Evolutionary conservation across 176 grass and related monocot genomes (phyloP), one percentile per base, ranked within the genome.

Genomic region (Raddia distichophylla): DNA sequence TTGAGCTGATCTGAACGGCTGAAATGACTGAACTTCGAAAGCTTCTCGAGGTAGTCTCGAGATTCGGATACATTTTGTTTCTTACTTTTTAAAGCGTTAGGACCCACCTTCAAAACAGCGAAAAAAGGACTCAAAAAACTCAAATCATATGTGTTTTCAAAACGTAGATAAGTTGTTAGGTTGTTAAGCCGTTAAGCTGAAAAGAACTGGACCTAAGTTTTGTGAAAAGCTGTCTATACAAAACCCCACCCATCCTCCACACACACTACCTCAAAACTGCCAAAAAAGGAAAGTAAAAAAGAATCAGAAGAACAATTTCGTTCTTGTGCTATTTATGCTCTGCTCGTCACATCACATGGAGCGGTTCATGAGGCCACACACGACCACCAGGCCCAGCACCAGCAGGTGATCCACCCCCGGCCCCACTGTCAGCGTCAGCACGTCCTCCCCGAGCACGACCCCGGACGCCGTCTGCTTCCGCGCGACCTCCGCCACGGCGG

Each of bases 391-490:
- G 5, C 91, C 85, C 45, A 94, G 65, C 2, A 88, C 73, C 43
- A 97, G 89, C 40, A 93, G 76, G 56, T 91, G 89, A 85, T 97
- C 87, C 57, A 10, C 76, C 40, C 54, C 89, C 8, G 87, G 34
- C 34, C 80, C 89, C 35, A 94, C 82, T 17, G 35, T 89, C 71
- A 97, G 87, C 49, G 71, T 80, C 50, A 94, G 54, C 0, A 97
- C 94, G 62, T 97, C 94, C 40, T 90, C 80, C 5, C 89, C 89
- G 0, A 97, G 82, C 3, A 73, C 58, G 5, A 92, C 56, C 6
- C 94, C 89, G 3, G 65, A 61, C 34, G 82, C 10, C 75, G 94
- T 92, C 78, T 73, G 87, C 87, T 97, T 97, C 64, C 85, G 12
- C 0, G 2, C 49, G 7, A 89, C 8, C 57, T 75, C 78, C 10